Percentiles rank a stretch among this genome's conserved stretches.
Conservation (phyloP, 768 basidiomycete genomes). For the Agrocybe chaxingu region DNA sequence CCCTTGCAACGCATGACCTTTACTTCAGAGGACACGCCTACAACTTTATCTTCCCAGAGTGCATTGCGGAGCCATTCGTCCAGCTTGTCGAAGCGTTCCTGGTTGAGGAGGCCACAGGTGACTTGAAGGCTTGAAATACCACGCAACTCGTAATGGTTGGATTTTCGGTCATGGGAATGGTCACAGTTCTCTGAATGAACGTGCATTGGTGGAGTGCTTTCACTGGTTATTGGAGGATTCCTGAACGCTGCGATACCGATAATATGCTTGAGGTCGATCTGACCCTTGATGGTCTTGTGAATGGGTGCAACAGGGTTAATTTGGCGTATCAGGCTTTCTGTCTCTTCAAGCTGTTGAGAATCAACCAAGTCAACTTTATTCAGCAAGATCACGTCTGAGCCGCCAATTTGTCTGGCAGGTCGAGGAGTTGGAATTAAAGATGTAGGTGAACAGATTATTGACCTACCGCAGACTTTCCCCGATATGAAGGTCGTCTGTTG, state of each 20-base stretch:
- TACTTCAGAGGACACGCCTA: conserved; percentile 23
- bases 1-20: conserved; percentile 84
- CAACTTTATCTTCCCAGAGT: conserved; percentile 75
- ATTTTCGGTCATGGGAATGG: conserved; percentile 30
- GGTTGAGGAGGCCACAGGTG: conserved; percentile 55
- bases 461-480: conserved; percentile 80
- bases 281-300: conserved; percentile 64
- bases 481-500: conserved; percentile 42
- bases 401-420: conserved; percentile 78
- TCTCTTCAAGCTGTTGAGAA: conserved; percentile 36
- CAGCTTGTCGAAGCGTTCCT: conserved; percentile 44
- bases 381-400: conserved; percentile 85
- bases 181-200: conserved; percentile 26
- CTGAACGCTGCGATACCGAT: conserved; percentile 81
- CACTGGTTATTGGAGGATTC: conserved; percentile 32
- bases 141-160: conserved; percentile 65
- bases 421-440: too few species aligned
- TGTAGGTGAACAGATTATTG: background rate
- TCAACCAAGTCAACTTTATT: conserved; percentile 87
- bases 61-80: conserved; percentile 80
- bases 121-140: conserved; percentile 86
- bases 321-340: conserved; percentile 60
- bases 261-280: conserved; percentile 72
- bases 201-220: conserved; percentile 11
- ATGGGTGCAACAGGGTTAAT: conserved; percentile 82